A percentile compares a stretch with the other conserved stretches of the same genome.
Conservation (phyloP, 345 rosid species). For the Eutrema japonicum region DNA sequence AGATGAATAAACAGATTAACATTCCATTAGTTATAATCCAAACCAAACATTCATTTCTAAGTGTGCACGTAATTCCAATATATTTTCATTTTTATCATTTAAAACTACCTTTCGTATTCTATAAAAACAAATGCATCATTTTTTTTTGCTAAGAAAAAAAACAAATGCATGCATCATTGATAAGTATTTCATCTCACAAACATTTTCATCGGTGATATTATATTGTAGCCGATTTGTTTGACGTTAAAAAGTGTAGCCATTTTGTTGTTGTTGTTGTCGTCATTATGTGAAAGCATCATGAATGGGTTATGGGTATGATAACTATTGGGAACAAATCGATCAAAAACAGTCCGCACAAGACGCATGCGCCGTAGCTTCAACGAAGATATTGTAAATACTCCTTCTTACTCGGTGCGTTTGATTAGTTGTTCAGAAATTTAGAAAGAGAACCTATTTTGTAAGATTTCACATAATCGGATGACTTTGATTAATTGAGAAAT, state of each 20-base stretch:
- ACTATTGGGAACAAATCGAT: neutral
- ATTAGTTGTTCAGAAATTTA: neutral
- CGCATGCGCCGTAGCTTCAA: conserved; percentile 1
- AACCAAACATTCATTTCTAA: conserved; percentile 32
- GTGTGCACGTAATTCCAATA: conserved; percentile 43
- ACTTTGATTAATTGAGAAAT: neutral
- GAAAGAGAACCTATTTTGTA: neutral
- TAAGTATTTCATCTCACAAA: conserved; percentile 5
- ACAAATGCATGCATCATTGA: neutral
- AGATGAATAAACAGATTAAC: conserved; percentile 13
- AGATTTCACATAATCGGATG: neutral
- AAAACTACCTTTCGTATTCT: conserved; percentile 15
- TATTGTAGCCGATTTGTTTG: conserved; percentile 20
- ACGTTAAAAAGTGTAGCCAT: neutral
- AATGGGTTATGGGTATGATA: neutral
- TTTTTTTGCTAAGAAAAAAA: too few species aligned
- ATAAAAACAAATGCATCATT: neutral
- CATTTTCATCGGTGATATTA: neutral
- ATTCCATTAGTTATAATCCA: conserved; percentile 6
- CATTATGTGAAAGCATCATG: neutral
- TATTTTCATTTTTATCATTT: neutral
- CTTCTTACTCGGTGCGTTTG: neutral
- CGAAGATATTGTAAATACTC: neutral
- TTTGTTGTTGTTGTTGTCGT: neutral
- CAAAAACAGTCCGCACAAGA: conserved; percentile 12